These are phyloP conservation scores for Spergularia bocconei DNA, from an alignment of 148 eudicot species.

Conservation along the genomic window DNA sequence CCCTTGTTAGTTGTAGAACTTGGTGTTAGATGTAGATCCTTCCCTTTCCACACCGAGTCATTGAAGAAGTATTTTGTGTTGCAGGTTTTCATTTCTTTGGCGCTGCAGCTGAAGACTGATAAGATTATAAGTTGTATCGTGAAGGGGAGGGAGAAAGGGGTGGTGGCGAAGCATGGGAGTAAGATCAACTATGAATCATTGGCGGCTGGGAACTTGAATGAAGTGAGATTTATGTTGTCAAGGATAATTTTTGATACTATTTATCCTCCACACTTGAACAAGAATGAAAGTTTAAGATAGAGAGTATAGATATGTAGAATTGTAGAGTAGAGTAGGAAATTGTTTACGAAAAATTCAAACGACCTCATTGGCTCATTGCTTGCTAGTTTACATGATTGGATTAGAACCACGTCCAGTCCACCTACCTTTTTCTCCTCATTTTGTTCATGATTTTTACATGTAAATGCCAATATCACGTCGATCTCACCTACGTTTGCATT, in stretches of 20 bases:
- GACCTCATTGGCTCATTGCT: no score
- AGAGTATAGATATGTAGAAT: not conserved
- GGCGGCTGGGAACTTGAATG: slow-evolving; percentile 27
- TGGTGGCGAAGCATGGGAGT: slow-evolving; percentile 22
- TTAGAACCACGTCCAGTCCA: no score
- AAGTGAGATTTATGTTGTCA: slow-evolving; percentile 27
- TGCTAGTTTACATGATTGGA: not conserved
- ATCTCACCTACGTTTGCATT: no score
- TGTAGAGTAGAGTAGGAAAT: not conserved
- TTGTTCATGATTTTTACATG: no score
- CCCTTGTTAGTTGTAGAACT: not conserved
- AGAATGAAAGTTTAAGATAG: not conserved
- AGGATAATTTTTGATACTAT: slow-evolving; percentile 32
- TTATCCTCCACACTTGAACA: slow-evolving; percentile 27
- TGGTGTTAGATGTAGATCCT: not conserved
- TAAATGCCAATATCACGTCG: no score
- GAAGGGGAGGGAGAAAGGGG: slow-evolving; percentile 26
- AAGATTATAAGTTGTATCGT: slow-evolving; percentile 29
- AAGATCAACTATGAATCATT: slow-evolving; percentile 29
- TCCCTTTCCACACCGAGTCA: not conserved
- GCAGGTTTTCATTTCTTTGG: slow-evolving; percentile 31
- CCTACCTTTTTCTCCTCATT: no score
- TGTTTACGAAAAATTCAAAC: not conserved
- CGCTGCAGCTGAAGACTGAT: slow-evolving; percentile 26
- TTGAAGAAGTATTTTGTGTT: not conserved